These are phyloP conservation scores for Pisolithus marmoratus DNA, from an alignment of 768 basidiomycete species.

Conservation along the genomic window DNA sequence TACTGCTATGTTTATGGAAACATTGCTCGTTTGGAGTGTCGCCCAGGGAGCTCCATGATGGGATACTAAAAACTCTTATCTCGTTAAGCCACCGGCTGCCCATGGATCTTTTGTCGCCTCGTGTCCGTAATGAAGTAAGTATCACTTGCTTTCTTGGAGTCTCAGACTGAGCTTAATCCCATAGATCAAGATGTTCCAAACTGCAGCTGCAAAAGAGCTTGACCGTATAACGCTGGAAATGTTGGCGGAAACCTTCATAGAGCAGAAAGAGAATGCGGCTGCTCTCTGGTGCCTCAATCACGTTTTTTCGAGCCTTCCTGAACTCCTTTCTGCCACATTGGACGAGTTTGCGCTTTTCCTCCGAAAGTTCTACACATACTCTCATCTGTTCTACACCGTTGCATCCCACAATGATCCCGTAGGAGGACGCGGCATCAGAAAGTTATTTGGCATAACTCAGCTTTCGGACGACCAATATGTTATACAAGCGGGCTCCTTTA, in stretches of 20 bases:
- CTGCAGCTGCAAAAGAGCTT: conserved; percentile 24
- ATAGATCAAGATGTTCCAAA: conserved; percentile 32
- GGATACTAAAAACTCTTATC: conserved; percentile 16
- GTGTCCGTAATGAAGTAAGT: conserved; percentile 10
- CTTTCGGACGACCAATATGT: conserved; percentile 26
- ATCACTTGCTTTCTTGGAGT: neutral
- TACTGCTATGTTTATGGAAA: conserved; percentile 43
- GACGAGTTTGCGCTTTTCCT: conserved; percentile 27
- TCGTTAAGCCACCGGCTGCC: conserved; percentile 15
- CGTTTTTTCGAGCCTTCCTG: conserved; percentile 27
- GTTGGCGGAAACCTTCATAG: conserved; percentile 29
- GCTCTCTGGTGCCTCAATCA: conserved; percentile 42
- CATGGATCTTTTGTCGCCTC: conserved; percentile 2
- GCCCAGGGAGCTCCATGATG: conserved; percentile 3
- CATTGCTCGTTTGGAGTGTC: conserved; percentile 37
- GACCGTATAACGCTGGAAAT: conserved; percentile 23
- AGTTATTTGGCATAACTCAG: conserved; percentile 30
- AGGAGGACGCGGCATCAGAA: conserved; percentile 16
- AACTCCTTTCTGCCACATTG: conserved; percentile 16
- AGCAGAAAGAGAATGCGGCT: conserved; percentile 21
- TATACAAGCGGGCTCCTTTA: conserved; percentile 23
- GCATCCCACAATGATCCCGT: conserved; percentile 23
- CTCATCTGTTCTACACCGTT: conserved; percentile 26
- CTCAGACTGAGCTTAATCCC: neutral
- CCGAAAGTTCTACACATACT: conserved; percentile 31